Percentiles rank a stretch among this genome's conserved stretches.
These are phyloP conservation scores for Inga laurina DNA, from an alignment of 306 rosid genomes.

Conservation along the genomic window DNA sequence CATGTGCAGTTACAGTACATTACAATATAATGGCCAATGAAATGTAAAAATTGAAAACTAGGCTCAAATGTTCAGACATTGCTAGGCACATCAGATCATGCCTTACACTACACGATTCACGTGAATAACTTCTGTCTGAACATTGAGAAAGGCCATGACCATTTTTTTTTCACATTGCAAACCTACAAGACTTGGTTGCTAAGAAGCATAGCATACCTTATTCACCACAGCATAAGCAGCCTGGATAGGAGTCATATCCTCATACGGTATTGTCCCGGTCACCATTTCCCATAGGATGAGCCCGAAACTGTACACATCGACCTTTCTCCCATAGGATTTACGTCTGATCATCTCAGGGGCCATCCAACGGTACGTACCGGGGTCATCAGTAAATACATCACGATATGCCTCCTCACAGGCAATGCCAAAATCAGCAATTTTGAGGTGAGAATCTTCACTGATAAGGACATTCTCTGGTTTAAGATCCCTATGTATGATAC, in stretches of 20 bases:
- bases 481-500: conserved; percentile 88
- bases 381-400: conserved; percentile 81
- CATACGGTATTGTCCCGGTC: conserved; percentile 82
- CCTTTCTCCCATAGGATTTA: conserved; percentile 78
- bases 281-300: conserved; percentile 93
- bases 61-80: neutral
- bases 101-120: neutral
- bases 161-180: neutral
- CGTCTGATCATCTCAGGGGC: conserved; percentile 98
- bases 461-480: conserved; percentile 93
- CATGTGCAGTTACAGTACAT: neutral
- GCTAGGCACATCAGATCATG: conserved; percentile 14
- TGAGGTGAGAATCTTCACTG: conserved; percentile 56
- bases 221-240: conserved; percentile 96
- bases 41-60: neutral
- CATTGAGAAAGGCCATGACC: neutral
- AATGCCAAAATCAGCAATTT: conserved; percentile 94
- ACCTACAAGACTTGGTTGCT: neutral
- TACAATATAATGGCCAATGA: neutral
- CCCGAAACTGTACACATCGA: conserved; percentile 92
- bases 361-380: conserved; percentile 99
- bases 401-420: conserved; percentile 82
- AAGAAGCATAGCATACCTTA: conserved; percentile 60
- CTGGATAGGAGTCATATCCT: conserved; percentile 92
- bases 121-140: neutral